These are phyloP conservation scores for Ampelocalamus luodianensis DNA, from an alignment of 176 grass and related monocot genomes.

Conservation along the genomic window DNA sequence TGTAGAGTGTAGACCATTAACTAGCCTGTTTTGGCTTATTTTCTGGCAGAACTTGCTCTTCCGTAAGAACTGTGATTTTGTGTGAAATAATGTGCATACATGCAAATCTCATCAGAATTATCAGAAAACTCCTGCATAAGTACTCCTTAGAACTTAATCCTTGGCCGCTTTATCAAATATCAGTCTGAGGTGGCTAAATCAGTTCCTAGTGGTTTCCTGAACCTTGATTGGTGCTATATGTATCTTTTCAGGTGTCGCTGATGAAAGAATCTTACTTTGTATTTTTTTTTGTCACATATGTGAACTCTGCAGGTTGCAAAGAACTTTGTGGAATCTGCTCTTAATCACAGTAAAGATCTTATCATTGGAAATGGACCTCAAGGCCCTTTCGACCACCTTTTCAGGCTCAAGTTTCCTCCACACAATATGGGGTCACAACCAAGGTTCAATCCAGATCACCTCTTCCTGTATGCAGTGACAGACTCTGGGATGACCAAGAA, in stretches of 20 bases:
- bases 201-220: neutral
- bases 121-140: neutral
- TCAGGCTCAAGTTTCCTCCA: slow-evolving; percentile 57
- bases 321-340: slow-evolving; percentile 76
- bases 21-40: neutral
- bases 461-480: slow-evolving; percentile 93
- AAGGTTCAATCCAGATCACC: slow-evolving; percentile 60
- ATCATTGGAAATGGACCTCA: slow-evolving; percentile 80
- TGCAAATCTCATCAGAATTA: neutral
- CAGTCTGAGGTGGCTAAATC: neutral
- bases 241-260: neutral
- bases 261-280: slow-evolving; percentile 4
- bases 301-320: slow-evolving; percentile 73
- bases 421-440: slow-evolving; percentile 42
- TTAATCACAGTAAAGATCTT: slow-evolving; percentile 82
- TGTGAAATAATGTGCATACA: neutral
- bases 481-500: slow-evolving; percentile 88
- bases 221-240: neutral
- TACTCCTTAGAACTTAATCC: neutral
- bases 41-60: neutral
- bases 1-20: neutral
- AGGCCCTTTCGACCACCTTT: slow-evolving; percentile 92
- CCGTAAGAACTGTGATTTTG: neutral
- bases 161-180: neutral
- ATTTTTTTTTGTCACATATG: neutral